phyloP scores from a whole-genome alignment of 768 basidiomycete genomes.

The Xerocomellus intermedius region DNA sequence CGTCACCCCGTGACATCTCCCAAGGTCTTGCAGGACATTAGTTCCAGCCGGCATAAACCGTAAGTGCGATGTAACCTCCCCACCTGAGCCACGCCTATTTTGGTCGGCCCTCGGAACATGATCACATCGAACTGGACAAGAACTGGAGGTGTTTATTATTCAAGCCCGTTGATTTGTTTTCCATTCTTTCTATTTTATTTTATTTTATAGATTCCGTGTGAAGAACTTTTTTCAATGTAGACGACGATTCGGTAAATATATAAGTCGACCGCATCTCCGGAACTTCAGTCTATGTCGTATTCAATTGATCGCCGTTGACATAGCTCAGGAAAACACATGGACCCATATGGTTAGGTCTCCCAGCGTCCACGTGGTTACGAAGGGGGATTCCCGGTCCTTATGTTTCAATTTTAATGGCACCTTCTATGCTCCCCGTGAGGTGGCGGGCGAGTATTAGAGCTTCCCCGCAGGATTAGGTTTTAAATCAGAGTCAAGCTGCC shows the following conservation, averaged over 20 bases:
- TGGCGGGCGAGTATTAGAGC: not conserved
- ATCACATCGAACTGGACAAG: slow-evolving; percentile 1
- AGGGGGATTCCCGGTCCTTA: slow-evolving; percentile 11
- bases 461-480: slow-evolving; percentile 21
- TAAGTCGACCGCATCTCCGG: slow-evolving; percentile 20
- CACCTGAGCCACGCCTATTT: slow-evolving; percentile 4
- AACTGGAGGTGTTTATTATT: too few species aligned
- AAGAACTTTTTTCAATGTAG: slow-evolving; percentile 17
- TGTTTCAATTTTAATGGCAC: slow-evolving; percentile 14
- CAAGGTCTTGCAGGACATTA: slow-evolving; percentile 8
- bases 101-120: slow-evolving; percentile 7
- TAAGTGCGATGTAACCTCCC: slow-evolving; percentile 5
- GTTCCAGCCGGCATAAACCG: slow-evolving; percentile 12
- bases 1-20: slow-evolving; percentile 7
- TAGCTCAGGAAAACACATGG: slow-evolving; percentile 30
- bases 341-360: slow-evolving; percentile 31
- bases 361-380: slow-evolving; percentile 25
- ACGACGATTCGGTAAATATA: not conserved
- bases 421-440: slow-evolving; percentile 9
- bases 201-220: slow-evolving; percentile 17
- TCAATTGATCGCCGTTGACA: slow-evolving; percentile 37
- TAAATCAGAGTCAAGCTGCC: slow-evolving; percentile 1
- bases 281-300: slow-evolving; percentile 32
- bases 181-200: slow-evolving; percentile 18
- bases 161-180: slow-evolving; percentile 9